Base-by-base conservation (phyloP, 2,329 filamentous ascomycete genomes). In the Xylariaceae sp. region DNA sequence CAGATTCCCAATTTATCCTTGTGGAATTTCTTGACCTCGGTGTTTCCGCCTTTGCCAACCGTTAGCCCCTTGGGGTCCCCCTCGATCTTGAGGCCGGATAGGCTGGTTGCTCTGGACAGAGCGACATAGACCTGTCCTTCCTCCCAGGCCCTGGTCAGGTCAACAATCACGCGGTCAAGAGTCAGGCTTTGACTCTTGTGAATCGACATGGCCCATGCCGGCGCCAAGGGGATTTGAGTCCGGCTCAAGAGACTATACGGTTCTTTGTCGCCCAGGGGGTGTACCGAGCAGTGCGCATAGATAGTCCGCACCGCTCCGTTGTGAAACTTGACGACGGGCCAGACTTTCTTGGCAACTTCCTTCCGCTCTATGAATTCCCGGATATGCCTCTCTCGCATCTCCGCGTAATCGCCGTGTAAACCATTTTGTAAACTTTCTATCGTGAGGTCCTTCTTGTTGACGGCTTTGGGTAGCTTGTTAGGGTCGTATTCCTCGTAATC, bases 111-210 rank as follows among this genome's bases (percentile, higher is more conserved):
- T 57, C 82, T 69, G 18, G 78, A 81, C 15, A 85, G 70, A n/a
- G 81, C 81, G 7, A 86, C 84, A 53, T 87, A 86, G 0, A 78
- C 76, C 67, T 85, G 82, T 0, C 81, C 81, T 26, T 75, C 70
- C 53, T 80, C 79, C 60, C 85, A 86, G 0, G 74, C 74, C 5
- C 67, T 65, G 0, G 65, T 63, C 5, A 86, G 63, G 61, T 86
- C 69, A 1, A 86, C 80, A 1, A 77, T 72, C 1, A 82, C 81
- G 3, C 74, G 74, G 18, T 85, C 77, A 3, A 87, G 69, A 1
- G 82, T 85, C 73, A 85, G 79, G 2, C 83, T 81, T 68, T 86
- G 80, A 3, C 75, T 75, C 64, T 84, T 85, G 64, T 87, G 84
- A 2, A 85, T 78, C 0, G 77, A 86, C 61, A 85, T 76, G 0